These are phyloP conservation scores for Aurifilum marmelostoma DNA, from an alignment of 2,329 filamentous ascomycete genomes.

Conservation along the genomic window DNA sequence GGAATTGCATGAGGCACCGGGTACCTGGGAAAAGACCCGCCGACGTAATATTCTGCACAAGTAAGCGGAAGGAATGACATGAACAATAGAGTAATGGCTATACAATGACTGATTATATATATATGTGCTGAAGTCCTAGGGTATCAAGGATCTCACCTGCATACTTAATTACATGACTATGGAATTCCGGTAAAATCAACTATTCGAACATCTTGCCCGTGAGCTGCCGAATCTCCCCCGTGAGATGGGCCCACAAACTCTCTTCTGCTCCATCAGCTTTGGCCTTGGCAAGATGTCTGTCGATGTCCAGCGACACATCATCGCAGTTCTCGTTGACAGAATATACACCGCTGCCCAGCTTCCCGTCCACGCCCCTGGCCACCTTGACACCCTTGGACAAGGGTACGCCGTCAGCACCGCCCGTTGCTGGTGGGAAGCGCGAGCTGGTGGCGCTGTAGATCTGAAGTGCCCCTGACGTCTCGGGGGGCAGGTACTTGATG, in stretches of 20 bases:
- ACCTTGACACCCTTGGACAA: constrained; percentile 33
- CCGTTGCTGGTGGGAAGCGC: constrained; percentile 36
- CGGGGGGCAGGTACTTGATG: constrained; percentile 3
- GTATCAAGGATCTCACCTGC: neutral
- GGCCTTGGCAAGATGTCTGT: constrained; percentile 35
- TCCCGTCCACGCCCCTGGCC: constrained; percentile 38
- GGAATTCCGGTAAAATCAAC: neutral
- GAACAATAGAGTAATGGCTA: neutral
- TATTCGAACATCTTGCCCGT: constrained; percentile 9
- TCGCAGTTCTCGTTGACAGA: constrained; percentile 41
- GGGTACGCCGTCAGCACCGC: constrained; percentile 35
- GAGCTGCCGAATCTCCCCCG: neutral
- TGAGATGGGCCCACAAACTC: constrained; percentile 40
- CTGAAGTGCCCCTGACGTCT: constrained; percentile 10
- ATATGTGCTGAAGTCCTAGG: neutral
- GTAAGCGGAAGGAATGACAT: neutral
- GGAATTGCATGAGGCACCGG: too few relatives aligned
- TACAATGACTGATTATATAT: neutral
- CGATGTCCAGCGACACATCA: constrained; percentile 33
- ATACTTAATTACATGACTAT: neutral
- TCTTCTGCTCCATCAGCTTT: constrained; percentile 37
- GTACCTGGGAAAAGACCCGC: neutral
- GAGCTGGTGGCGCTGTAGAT: constrained; percentile 37
- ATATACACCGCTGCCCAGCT: constrained; percentile 43
- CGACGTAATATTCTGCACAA: neutral